phyloP scores from a whole-genome alignment of 2,329 filamentous ascomycete genomes.

The Talaromyces sp. region DNA sequence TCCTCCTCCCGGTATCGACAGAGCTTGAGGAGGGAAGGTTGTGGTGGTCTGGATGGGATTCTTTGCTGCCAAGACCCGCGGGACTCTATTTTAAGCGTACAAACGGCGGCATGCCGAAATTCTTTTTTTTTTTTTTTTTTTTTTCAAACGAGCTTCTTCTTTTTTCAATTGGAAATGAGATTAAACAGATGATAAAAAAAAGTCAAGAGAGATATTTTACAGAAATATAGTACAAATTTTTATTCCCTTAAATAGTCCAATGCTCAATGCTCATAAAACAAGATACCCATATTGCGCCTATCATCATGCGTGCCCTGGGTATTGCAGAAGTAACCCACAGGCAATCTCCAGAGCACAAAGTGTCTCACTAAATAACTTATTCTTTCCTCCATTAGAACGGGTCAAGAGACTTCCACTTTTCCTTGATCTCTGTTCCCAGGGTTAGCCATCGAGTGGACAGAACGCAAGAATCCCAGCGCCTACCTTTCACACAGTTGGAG shows the following conservation, averaged over 20 bases:
- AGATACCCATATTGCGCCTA: neutral
- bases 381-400: neutral
- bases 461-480: conserved; percentile 24
- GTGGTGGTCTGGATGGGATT: neutral
- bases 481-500: conserved; percentile 78
- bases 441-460: neutral
- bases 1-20: neutral
- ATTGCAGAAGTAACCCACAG: neutral
- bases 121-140: no score
- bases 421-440: conserved; percentile 35
- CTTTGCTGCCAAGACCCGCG: conserved; percentile 7
- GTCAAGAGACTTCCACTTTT: conserved; percentile 34
- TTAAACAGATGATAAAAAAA: neutral
- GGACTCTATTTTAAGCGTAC: neutral
- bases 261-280: neutral
- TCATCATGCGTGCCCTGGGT: neutral
- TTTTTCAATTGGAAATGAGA: neutral
- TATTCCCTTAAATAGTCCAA: neutral
- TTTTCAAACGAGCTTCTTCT: neutral
- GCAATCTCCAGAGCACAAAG: neutral
- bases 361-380: neutral
- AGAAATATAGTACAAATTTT: neutral
- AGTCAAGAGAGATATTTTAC: neutral
- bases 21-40: neutral
- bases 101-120: neutral